phyloP scores from a whole-genome alignment of 1,139 yeast species.

The Diutina neorugosa region DNA sequence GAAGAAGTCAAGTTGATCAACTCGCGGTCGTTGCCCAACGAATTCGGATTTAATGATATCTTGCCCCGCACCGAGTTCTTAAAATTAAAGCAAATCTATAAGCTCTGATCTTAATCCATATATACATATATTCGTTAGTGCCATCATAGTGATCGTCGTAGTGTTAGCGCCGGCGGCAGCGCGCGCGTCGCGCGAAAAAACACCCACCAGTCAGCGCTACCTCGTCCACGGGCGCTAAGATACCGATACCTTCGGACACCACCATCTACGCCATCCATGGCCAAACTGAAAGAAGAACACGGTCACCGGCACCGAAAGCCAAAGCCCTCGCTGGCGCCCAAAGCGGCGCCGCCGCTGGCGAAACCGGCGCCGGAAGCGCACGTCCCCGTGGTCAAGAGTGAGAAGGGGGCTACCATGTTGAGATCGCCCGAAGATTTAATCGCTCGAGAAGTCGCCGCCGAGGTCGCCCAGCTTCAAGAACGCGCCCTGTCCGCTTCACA shows the following conservation, averaged over 20 bases:
- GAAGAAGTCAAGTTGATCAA: slow-evolving; percentile 26
- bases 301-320: background rate
- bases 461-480: background rate
- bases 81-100: slow-evolving; percentile 29
- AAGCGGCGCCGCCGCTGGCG: background rate
- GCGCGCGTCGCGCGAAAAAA: background rate
- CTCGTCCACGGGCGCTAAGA: background rate
- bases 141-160: too few species aligned
- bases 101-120: slow-evolving; percentile 10
- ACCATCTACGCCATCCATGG: background rate
- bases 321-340: background rate
- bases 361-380: background rate
- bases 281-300: background rate
- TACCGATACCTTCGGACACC: background rate
- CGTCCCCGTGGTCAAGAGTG: background rate
- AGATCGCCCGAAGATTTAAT: background rate
- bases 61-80: slow-evolving; percentile 33
- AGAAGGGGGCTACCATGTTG: slow-evolving; percentile 3
- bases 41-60: slow-evolving; percentile 39
- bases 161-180: background rate
- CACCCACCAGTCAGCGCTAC: background rate
- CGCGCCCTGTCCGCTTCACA: background rate
- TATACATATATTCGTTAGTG: too few species aligned
- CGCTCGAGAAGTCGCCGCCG: slow-evolving; percentile 1
- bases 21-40: slow-evolving; percentile 18